Evolutionary conservation across 1,284 basidiomycete species (phyloP).

Genomic region (Ceratobasidium sp.): DNA sequence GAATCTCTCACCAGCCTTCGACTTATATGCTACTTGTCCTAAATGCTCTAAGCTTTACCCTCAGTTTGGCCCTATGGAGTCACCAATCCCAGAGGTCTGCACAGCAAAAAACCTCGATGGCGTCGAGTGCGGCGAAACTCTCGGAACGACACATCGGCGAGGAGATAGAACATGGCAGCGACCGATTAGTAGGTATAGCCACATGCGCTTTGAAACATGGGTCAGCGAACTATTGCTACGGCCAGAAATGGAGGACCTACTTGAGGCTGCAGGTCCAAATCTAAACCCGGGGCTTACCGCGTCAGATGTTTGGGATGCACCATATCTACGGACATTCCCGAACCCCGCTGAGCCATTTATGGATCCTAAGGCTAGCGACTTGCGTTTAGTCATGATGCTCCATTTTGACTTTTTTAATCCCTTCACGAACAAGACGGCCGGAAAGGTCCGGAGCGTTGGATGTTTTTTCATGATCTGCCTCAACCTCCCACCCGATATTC

Average conservation of each 20-base stretch:
- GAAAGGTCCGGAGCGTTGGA: slow-evolving; percentile 56
- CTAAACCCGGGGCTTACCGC: background rate
- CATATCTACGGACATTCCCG: slow-evolving; percentile 51
- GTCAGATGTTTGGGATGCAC: slow-evolving; percentile 54
- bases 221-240: slow-evolving; percentile 1
- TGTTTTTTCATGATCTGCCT: slow-evolving; percentile 58
- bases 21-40: slow-evolving; percentile 1
- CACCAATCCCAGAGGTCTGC: background rate
- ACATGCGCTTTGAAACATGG: slow-evolving; percentile 29
- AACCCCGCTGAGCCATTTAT: slow-evolving; percentile 49
- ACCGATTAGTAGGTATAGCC: slow-evolving; percentile 7
- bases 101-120: background rate
- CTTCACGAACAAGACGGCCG: slow-evolving; percentile 50
- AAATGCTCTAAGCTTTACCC: slow-evolving; percentile 10
- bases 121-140: background rate
- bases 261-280: background rate
- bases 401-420: slow-evolving; percentile 58
- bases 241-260: slow-evolving; percentile 31
- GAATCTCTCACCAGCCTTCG: background rate
- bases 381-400: slow-evolving; percentile 55
- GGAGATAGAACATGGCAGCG: background rate
- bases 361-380: slow-evolving; percentile 48
- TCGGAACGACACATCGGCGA: background rate
- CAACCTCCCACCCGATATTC: slow-evolving; percentile 58
- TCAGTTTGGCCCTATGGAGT: background rate